Base-by-base conservation (phyloP, 495 filamentous ascomycete species). In the Penicillium cataractarum region DNA sequence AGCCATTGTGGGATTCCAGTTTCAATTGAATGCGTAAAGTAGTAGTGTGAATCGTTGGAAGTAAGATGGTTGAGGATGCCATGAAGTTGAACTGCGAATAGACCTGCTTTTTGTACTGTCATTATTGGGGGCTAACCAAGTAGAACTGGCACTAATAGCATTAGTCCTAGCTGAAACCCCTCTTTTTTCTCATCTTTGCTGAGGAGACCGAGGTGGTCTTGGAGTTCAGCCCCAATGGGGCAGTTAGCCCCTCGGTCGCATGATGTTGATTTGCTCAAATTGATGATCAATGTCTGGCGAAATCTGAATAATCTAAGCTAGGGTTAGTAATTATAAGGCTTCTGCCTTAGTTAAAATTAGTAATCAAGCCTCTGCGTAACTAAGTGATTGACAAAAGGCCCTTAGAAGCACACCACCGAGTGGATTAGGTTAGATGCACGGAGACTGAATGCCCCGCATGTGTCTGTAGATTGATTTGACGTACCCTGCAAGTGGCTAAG, bases 1-100 rank as follows among this genome's bases (percentile, higher is more conserved):
- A 8, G 73, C 57, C 76, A 80, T 81, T 52, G 31, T 66, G 33
- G 9, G 9, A 24, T 4, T 46, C 8, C 1, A 46, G 9, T 2
- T 9, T 8, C 2, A 17, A 6, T 26, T 51, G 48, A 24, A 26
- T 33, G 42, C 12, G 4, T n/a, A n/a, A n/a, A n/a, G n/a, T 22
- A 24, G 44, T 26, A 49, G 21, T 6, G 4, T 7, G 15, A 17
- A 21, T 42, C 8, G 4, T 19, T 6, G 21, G 19, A 42, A 42
- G 39, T n/a, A 42, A 21, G 21, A 46, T 24, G 6, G 3, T 46
- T 12, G 19, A 12, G 22, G 19, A 24, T 24, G 6, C 21, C 24
- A 4, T 12, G 19, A 21, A 24, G 13, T 21, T 0, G 42, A 22
- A 13, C n/a, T 46, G 6, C 21, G 8, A 10, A 12, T 21, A 4